Conservation (phyloP, 169 alveolate species). For the Cryptosporidium ubiquitum region DNA sequence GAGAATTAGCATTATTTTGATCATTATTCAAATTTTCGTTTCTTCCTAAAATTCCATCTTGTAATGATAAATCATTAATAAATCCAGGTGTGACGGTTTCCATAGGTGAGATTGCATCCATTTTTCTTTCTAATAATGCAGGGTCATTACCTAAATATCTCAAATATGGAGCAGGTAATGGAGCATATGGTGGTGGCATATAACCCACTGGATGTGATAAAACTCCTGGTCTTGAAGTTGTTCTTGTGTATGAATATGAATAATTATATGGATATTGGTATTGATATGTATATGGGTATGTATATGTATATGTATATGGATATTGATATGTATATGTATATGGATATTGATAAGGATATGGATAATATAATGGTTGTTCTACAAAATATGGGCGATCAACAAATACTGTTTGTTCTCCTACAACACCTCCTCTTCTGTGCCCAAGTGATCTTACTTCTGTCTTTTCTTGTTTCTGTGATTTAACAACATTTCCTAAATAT, state of each 20-base stretch:
- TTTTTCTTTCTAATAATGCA: not conserved
- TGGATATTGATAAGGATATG: slow-evolving; percentile 62
- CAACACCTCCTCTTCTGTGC: slow-evolving; percentile 28
- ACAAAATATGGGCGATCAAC: slow-evolving; percentile 2
- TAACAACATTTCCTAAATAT: not conserved
- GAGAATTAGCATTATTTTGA: not conserved
- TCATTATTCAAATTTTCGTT: too few relatives aligned
- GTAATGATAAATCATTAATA: not conserved
- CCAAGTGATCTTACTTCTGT: slow-evolving; percentile 59
- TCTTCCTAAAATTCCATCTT: not conserved
- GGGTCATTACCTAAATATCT: slow-evolving; percentile 40
- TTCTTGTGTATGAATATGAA: slow-evolving; percentile 61
- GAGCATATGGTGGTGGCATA: not conserved
- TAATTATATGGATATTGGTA: slow-evolving; percentile 41
- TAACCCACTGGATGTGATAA: not conserved
- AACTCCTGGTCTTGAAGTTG: slow-evolving; percentile 54
- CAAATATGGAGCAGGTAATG: slow-evolving; percentile 60
- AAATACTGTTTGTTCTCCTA: slow-evolving; percentile 50
- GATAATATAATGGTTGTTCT: slow-evolving; percentile 21
- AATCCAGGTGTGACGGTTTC: not conserved
- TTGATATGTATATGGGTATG: slow-evolving; percentile 34
- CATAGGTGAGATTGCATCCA: not conserved
- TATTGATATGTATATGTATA: slow-evolving; percentile 28
- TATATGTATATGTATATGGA: slow-evolving; percentile 27
- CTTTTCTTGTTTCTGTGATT: slow-evolving; percentile 5